phyloP scores from a whole-genome alignment of 139 green algal species.

The Chlamydomonas sp. region DNA sequence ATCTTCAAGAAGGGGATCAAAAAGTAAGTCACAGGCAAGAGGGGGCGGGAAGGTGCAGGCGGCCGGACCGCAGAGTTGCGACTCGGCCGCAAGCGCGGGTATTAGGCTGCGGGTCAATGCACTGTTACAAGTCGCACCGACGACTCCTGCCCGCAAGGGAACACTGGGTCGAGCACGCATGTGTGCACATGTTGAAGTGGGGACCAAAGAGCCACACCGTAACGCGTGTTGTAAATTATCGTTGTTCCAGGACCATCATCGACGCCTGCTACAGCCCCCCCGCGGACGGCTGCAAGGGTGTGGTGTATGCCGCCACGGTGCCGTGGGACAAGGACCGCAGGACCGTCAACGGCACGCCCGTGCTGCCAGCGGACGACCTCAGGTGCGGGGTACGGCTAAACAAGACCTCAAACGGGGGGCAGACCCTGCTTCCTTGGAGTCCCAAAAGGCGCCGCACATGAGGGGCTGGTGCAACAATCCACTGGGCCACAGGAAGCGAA shows the following conservation, averaged over 20 bases:
- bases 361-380: constrained; percentile 38
- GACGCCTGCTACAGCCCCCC: constrained; percentile 73
- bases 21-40: constrained; percentile 25
- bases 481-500: too few species aligned
- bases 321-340: constrained; percentile 51
- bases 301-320: constrained; percentile 74
- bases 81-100: too few species aligned
- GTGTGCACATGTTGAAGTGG: background rate
- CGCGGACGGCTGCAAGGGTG: constrained; percentile 64
- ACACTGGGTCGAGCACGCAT: too few species aligned
- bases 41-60: too few species aligned
- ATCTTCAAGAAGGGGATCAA: constrained; percentile 58
- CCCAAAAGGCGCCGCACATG: too few species aligned
- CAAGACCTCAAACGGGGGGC: background rate
- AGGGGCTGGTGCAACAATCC: too few species aligned
- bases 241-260: constrained; percentile 58
- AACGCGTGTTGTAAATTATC: background rate
- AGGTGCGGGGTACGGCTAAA: background rate
- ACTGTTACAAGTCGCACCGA: too few species aligned
- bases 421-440: too few species aligned
- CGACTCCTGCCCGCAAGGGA: too few species aligned
- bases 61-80: too few species aligned
- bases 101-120: too few species aligned
- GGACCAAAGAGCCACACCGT: background rate
- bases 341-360: constrained; percentile 22